Base-by-base conservation (phyloP, 768 basidiomycete species). In the Russula brevipes region DNA sequence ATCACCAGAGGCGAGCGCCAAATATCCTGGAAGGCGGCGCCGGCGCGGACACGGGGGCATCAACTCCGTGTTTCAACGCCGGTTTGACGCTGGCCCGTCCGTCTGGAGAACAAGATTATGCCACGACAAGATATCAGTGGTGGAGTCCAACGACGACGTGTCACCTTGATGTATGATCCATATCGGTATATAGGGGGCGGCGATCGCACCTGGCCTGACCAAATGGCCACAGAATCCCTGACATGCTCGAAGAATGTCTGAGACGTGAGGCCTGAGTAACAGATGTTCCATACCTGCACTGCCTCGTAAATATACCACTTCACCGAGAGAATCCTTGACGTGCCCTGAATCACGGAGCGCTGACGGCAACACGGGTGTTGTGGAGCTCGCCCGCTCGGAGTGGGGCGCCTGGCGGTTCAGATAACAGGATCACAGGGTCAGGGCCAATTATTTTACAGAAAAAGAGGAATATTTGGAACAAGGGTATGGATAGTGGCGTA, bases 271-370 rank as follows among this genome's bases (percentile, higher is more conserved):
- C 30, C 16, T 30, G 24, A 42, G 14, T 9, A 4, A 31, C 9
- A 7, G 44, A 35, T 41, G 50, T 36, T 51, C 39, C 49, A 33
- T 31, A 12, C 11, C 10, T 24, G 30, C 17, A 33, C 12, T 16
- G 9, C 16, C 42, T 42, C 14, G 31, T 10, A 12, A 35, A 31
- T 5, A 41, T 31, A 8, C 16, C 41, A 33, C 47, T n/a, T 41
- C 12, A 11, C 24, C 30, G 12, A n/a, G 38, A 46, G 24, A 12
- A 36, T 17, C 31, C 57, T 30, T 7, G 39, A 63, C 24, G 5
- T 46, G 63, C 56, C 63, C 54, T 60, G 63, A 50, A 2, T 33
- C 8, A 19, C 63, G 63, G 63, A 60, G 63, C 63, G 63, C 63
- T 60, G 58, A 24, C 8, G 12, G 38, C 38, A 42, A 35, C 5